A percentile compares a stretch with the other conserved stretches of the same genome.
These are phyloP conservation scores for Claviceps sorghi DNA, from an alignment of 2,329 filamentous ascomycete species.

Conservation along the genomic window DNA sequence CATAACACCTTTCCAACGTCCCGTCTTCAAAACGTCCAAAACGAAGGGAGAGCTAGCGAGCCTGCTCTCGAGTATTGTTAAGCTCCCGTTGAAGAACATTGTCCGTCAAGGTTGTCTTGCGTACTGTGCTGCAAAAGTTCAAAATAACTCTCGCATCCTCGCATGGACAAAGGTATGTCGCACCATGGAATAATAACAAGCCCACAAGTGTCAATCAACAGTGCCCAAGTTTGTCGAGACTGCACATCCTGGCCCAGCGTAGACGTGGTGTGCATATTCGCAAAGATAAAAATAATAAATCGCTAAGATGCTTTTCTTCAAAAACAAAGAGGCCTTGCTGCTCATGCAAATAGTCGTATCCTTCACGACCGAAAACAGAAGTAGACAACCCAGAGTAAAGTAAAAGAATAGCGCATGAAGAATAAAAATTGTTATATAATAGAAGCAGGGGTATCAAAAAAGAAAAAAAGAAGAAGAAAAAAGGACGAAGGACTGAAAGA, in stretches of 20 bases:
- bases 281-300: neutral
- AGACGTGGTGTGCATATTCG: neutral
- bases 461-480: slow-evolving; percentile 2
- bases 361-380: neutral
- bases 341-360: neutral
- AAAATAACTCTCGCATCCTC: neutral
- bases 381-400: neutral
- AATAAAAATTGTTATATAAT: neutral
- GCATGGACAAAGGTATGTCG: neutral
- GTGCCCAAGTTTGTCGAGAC: neutral
- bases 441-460: slow-evolving; percentile 6
- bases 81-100: neutral
- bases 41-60: neutral
- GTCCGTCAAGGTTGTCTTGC: neutral
- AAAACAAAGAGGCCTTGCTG: neutral
- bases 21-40: neutral
- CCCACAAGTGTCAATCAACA: neutral
- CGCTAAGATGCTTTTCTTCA: neutral
- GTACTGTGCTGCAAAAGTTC: neutral
- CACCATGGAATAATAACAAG: neutral
- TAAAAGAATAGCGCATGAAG: neutral
- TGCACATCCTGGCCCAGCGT: neutral
- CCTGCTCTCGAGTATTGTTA: neutral
- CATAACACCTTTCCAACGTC: neutral
- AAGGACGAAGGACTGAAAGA: neutral